These are phyloP conservation scores for Cucumis sativus DNA, from an alignment of 306 rosid genomes.

Conservation along the genomic window Cucumber_9930_V3 NC_026657.2:3325501-3326000, in stretches of 20 bases:
- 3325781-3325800: constrained; percentile 27
- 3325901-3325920: constrained; percentile 10
- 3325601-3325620: constrained; percentile 23
- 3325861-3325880: background rate
- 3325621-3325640: constrained; percentile 56
- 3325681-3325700: constrained; percentile 50
- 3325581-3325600: constrained; percentile 46
- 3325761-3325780: constrained; percentile 63
- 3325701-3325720: constrained; percentile 46
- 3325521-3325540: constrained; percentile 86
- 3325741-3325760: constrained; percentile 56
- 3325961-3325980: background rate
- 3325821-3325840: constrained; percentile 9
- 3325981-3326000: background rate
- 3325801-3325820: background rate
- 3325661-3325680: constrained; percentile 83
- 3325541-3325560: constrained; percentile 58
- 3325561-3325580: constrained; percentile 48
- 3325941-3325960: background rate
- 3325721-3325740: constrained; percentile 80
- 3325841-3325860: background rate
- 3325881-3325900: background rate
- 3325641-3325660: constrained; percentile 69
- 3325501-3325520: constrained; percentile 35
- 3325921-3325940: background rate